Evolutionary conservation across 2,329 filamentous ascomycete species (phyloP).

Genomic region (Claviceps africana): DNA sequence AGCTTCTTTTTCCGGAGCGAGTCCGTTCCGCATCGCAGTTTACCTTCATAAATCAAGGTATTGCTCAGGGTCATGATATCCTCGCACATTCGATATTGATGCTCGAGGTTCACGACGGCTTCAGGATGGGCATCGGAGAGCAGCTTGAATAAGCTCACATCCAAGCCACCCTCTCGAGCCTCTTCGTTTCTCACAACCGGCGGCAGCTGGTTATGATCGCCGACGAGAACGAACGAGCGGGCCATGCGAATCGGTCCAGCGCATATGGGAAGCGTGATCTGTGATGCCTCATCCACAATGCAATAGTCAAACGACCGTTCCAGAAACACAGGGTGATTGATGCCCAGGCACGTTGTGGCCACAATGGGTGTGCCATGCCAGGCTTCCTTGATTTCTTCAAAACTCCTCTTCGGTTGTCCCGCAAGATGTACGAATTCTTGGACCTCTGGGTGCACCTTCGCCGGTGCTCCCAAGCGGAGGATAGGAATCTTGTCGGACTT

Average conservation of each 20-base stretch:
- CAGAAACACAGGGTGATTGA: slow-evolving; percentile 78
- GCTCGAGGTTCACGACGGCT: slow-evolving; percentile 81
- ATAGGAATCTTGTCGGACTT: slow-evolving; percentile 63
- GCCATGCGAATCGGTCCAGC: slow-evolving; percentile 89
- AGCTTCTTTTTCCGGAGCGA: slow-evolving; percentile 58
- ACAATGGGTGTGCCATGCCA: slow-evolving; percentile 84
- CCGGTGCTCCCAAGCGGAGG: slow-evolving; percentile 68
- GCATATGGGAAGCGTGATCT: slow-evolving; percentile 92
- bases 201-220: slow-evolving; percentile 91
- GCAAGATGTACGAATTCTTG: slow-evolving; percentile 73
- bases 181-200: slow-evolving; percentile 88
- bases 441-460: slow-evolving; percentile 81
- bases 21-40: slow-evolving; percentile 75
- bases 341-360: slow-evolving; percentile 85
- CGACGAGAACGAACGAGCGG: slow-evolving; percentile 82
- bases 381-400: slow-evolving; percentile 69
- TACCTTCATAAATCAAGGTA: slow-evolving; percentile 80
- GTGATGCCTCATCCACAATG: slow-evolving; percentile 94
- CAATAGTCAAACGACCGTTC: slow-evolving; percentile 93
- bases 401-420: slow-evolving; percentile 55
- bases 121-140: slow-evolving; percentile 78
- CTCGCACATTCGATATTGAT: slow-evolving; percentile 97
- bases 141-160: slow-evolving; percentile 86
- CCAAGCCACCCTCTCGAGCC: slow-evolving; percentile 71
- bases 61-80: slow-evolving; percentile 94